Base-by-base conservation (phyloP, 805 yeast genomes). In the Helenozyma rhizophorensis region DNA sequence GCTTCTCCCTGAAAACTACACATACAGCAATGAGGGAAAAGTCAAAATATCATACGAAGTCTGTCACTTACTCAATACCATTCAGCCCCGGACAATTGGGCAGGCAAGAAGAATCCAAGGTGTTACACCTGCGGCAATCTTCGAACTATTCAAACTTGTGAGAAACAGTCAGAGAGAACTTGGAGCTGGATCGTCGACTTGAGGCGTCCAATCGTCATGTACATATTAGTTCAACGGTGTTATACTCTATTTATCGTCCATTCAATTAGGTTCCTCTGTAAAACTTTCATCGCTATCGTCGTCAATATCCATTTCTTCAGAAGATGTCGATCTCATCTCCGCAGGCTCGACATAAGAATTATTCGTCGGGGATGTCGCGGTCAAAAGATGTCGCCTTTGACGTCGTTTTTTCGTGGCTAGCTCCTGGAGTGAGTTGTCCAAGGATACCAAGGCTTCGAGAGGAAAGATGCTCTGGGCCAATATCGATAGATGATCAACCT, bases 91-190 rank as follows among this genome's bases (percentile, higher is more conserved):
- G 33, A 93, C 97, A 0, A 76, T 93, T 27, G 97, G 97, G 0
- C 97, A 93, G 54, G 97, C 97, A 0, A 72, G 95, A 53, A 70
- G 97, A 46, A 83, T 90, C 9, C 95, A 93, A 50, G 97, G 98
- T 1, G 79, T 93, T 2, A 90, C 97, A 0, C 96, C 97, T 0
- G 90, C 96, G 0, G 93, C 96, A 0, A 66, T 86, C 12, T 83
- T 87, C 42, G 94, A 85, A 51, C 66, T 89, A 28, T 84, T 80
- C 51, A 68, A 79, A 40, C 54, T 82, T 34, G 70, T 70, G 6
- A 62, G 56, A 34, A 53, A 58, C 14, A 52, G 30, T n/a, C 39
- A 33, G 14, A 34, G n/a, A n/a, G 23, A 29, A 22, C 22, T n/a
- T 8, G 22, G 21, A 4, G 31, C 31, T 10, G 22, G 19, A 13